Percentiles rank a stretch among this genome's conserved stretches.
Evolutionary conservation across 495 filamentous ascomycete genomes (phyloP).

Genomic region (Xylona heveae): DNA sequence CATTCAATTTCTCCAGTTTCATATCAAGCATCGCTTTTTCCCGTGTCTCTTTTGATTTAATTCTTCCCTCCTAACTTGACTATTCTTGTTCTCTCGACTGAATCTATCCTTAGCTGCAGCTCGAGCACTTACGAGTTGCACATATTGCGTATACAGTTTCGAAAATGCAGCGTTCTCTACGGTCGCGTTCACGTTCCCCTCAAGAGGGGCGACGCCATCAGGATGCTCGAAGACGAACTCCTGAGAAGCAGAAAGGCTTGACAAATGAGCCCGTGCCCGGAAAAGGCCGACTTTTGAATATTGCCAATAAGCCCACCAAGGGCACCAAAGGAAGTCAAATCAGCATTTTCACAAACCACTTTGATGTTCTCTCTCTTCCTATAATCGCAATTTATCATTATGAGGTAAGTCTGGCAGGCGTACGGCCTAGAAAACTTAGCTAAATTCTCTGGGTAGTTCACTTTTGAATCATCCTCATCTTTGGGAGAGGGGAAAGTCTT

Average conservation of each 20-base stretch:
- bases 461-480: slow-evolving; percentile 2
- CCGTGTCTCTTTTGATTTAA: background rate
- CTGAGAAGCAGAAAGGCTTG: background rate
- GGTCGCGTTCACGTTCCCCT: background rate
- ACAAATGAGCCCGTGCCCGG: background rate
- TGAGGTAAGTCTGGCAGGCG: slow-evolving; percentile 1
- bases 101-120: too few species aligned
- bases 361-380: slow-evolving; percentile 2
- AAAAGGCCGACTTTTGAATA: slow-evolving; percentile 1
- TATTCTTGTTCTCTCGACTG: background rate
- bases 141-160: too few species aligned
- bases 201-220: background rate
- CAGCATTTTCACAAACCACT: slow-evolving; percentile 4
- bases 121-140: background rate
- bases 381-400: slow-evolving; percentile 2
- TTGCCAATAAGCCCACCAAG: background rate
- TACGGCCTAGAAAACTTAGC: background rate
- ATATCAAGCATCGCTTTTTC: background rate
- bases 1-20: background rate
- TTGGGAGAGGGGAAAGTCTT: slow-evolving; percentile 1
- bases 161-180: background rate
- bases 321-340: background rate
- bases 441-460: background rate
- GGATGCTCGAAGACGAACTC: background rate
- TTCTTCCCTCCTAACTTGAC: background rate